These are phyloP conservation scores for Puccinia triticina DNA, from an alignment of 1,284 basidiomycete species.

Conservation along the genomic window DNA sequence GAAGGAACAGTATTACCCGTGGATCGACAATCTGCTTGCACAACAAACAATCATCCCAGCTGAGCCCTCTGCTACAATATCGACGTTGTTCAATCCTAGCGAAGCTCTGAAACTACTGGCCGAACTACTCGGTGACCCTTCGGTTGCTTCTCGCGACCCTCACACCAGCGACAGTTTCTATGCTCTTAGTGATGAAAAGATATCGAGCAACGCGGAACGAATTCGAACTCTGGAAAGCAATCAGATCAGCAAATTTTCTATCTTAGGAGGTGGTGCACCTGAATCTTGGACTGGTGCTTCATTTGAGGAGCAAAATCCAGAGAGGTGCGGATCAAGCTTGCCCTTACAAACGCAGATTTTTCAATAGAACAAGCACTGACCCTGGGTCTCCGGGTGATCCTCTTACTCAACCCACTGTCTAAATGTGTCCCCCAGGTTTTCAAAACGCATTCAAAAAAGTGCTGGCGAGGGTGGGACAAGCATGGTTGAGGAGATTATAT, in stretches of 20 bases:
- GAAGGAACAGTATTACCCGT: conserved; percentile 35
- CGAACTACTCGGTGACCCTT: conserved; percentile 16
- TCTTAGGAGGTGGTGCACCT: conserved; percentile 45
- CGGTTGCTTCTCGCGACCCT: conserved; percentile 20
- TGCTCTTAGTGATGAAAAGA: conserved; percentile 27
- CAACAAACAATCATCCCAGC: not conserved
- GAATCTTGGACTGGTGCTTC: conserved; percentile 48
- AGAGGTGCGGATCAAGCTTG: not conserved
- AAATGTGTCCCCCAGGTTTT: conserved; percentile 15
- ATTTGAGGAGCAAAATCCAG: conserved; percentile 46
- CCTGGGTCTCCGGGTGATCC: not conserved
- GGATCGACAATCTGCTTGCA: conserved; percentile 38
- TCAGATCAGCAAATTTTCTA: conserved; percentile 39
- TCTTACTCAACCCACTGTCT: not conserved
- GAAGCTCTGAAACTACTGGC: conserved; percentile 30
- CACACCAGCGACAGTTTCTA: conserved; percentile 43
- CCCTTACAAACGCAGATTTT: not conserved
- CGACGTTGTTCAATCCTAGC: not conserved
- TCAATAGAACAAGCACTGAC: not conserved
- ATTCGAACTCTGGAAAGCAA: conserved; percentile 18
- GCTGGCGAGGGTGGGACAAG: not conserved
- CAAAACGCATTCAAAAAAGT: conserved; percentile 18
- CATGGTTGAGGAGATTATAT: conserved; percentile 34
- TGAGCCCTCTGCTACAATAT: not conserved
- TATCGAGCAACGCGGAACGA: conserved; percentile 20